A percentile compares a stretch with the other conserved stretches of the same genome.
phyloP scores from a whole-genome alignment of 805 yeast genomes.

The Saccharomycopsis javanensis region DNA sequence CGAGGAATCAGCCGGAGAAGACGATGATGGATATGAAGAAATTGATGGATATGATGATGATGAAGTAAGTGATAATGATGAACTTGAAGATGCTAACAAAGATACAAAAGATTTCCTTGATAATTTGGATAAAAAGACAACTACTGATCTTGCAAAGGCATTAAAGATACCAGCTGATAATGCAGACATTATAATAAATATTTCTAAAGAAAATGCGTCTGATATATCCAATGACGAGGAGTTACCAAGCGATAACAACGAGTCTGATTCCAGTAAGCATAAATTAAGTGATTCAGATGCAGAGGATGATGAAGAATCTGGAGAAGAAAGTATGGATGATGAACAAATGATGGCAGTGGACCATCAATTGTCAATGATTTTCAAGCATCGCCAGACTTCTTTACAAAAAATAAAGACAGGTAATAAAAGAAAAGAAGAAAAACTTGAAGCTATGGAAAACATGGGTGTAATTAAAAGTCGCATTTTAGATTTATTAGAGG shows the following conservation, averaged over 20 bases:
- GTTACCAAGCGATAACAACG: background rate
- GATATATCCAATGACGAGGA: background rate
- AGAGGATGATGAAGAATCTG: constrained; percentile 27
- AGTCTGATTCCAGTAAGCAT: constrained; percentile 24
- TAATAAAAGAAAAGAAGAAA: constrained; percentile 60
- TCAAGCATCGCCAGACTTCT: constrained; percentile 71
- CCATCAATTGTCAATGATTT: constrained; percentile 70
- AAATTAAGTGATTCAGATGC: constrained; percentile 39
- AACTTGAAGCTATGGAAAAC: constrained; percentile 67
- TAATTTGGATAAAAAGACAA: constrained; percentile 16
- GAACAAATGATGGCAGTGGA: constrained; percentile 92
- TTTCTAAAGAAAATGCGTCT: constrained; percentile 42
- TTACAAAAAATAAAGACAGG: constrained; percentile 46
- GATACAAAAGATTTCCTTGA: constrained; percentile 20
- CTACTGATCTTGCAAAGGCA: constrained; percentile 17
- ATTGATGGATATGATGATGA: constrained; percentile 27
- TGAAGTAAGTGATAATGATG: constrained; percentile 20
- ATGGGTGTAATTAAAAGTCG: constrained; percentile 72
- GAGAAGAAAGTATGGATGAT: constrained; percentile 32
- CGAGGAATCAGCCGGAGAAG: constrained; percentile 36
- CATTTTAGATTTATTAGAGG: constrained; percentile 66
- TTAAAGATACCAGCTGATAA: constrained; percentile 14
- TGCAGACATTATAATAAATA: background rate
- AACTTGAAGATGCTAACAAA: constrained; percentile 19
- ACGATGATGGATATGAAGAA: constrained; percentile 29